Conservation (phyloP, 139 green algal genomes). For the Auxenochlorella protothecoides region DNA sequence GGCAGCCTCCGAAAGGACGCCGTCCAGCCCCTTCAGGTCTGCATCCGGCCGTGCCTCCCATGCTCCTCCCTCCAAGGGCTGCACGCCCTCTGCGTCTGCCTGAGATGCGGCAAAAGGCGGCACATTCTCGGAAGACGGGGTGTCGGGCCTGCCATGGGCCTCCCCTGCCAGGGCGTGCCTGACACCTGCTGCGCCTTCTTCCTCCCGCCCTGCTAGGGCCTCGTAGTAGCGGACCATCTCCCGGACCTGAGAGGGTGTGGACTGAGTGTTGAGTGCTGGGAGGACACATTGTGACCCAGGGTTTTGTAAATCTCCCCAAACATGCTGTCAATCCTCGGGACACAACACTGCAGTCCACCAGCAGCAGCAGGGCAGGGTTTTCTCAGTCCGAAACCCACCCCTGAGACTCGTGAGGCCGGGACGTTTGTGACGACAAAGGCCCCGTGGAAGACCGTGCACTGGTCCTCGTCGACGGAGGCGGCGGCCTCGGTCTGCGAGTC, state of each 20-base stretch:
- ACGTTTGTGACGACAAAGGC: constrained; percentile 18
- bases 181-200: too few species aligned
- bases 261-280: too few species aligned
- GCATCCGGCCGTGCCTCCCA: not conserved
- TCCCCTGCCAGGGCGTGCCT: too few species aligned
- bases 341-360: too few species aligned
- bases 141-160: too few species aligned
- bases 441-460: constrained; percentile 15
- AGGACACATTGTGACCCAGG: too few species aligned
- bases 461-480: not conserved
- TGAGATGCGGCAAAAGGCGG: not conserved
- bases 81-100: not conserved
- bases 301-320: too few species aligned
- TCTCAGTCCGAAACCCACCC: not conserved
- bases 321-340: too few species aligned
- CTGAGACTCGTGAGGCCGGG: constrained; percentile 10
- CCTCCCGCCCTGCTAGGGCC: constrained; percentile 3
- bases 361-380: too few species aligned
- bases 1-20: constrained; percentile 3
- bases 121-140: not conserved
- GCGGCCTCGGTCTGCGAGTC: not conserved
- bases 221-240: constrained; percentile 25
- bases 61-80: not conserved
- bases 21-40: not conserved
- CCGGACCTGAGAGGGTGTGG: constrained; percentile 2